Percentiles rank a stretch among this genome's conserved stretches.
These are phyloP conservation scores for Magnusiomyces ingens DNA, from an alignment of 1,139 yeast genomes.

Conservation along the genomic window DNA sequence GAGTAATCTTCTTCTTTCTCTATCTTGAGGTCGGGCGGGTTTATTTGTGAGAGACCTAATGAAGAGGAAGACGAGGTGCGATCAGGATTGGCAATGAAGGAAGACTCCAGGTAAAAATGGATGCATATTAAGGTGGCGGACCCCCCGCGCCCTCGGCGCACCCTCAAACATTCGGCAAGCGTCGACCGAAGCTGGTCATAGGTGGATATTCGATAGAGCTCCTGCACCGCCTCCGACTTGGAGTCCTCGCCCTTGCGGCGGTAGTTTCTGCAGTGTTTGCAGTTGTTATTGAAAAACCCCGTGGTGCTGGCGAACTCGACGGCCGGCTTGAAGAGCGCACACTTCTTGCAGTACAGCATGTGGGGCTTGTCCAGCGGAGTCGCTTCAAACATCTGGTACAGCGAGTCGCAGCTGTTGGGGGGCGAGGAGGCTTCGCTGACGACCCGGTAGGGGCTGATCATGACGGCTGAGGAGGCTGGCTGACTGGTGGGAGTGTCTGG, in stretches of 20 bases:
- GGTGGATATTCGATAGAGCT: conserved; percentile 10
- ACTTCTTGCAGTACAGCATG: conserved; percentile 14
- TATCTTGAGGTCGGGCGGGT: no score
- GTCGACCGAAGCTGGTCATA: conserved; percentile 11
- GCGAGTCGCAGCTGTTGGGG: conserved; percentile 3
- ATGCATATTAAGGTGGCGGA: conserved; percentile 11
- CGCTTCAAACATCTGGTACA: conserved; percentile 13
- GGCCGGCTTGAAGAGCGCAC: conserved; percentile 14
- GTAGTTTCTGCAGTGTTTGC: conserved; percentile 15
- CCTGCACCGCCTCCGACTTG: conserved; percentile 14
- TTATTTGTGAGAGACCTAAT: no score
- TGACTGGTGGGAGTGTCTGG: no score
- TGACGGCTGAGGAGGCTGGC: no score
- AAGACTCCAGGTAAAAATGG: conserved; percentile 13
- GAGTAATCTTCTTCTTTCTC: no score
- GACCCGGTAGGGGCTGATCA: no score
- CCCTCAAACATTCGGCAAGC: conserved; percentile 15
- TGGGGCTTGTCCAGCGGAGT: conserved; percentile 11
- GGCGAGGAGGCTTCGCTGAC: no score
- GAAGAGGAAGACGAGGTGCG: no score
- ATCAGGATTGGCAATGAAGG: conserved; percentile 5
- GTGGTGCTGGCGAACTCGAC: conserved; percentile 15
- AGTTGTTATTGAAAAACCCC: conserved; percentile 14
- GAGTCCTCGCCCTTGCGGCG: conserved; percentile 15
- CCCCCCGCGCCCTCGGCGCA: conserved; percentile 7